Conservation (phyloP, 2,329 filamentous ascomycete species). For the Aspergillus amoenus region DNA sequence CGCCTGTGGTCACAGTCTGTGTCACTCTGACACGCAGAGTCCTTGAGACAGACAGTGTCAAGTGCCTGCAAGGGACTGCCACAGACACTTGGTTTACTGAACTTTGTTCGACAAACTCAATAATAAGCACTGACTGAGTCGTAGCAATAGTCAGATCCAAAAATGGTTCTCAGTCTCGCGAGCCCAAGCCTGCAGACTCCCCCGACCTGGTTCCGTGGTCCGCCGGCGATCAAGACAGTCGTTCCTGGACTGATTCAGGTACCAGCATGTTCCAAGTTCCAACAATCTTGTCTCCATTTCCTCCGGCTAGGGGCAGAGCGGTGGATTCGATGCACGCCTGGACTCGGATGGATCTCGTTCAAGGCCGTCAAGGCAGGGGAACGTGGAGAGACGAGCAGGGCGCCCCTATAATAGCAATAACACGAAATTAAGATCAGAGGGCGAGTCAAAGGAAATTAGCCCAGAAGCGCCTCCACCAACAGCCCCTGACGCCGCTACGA, state of each 20-base stretch:
- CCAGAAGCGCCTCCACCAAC: slow-evolving; percentile 1
- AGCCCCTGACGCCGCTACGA: neutral
- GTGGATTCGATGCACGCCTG: neutral
- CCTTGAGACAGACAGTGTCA: neutral
- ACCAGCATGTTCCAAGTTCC: too few relatives aligned
- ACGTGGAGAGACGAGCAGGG: neutral
- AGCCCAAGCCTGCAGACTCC: too few relatives aligned
- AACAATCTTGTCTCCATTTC: too few relatives aligned
- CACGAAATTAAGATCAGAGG: neutral
- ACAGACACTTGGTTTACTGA: neutral
- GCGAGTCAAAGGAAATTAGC: slow-evolving; percentile 9
- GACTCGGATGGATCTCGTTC: neutral
- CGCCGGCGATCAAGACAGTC: neutral
- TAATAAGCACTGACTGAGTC: neutral
- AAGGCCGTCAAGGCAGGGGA: neutral
- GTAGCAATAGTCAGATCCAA: neutral
- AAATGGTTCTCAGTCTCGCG: neutral
- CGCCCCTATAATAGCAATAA: neutral
- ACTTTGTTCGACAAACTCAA: neutral
- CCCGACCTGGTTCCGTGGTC: neutral
- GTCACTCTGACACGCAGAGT: neutral
- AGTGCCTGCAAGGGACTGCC: neutral
- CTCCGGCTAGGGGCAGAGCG: too few relatives aligned
- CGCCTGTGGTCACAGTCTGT: neutral
- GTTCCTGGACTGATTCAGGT: neutral